These are phyloP conservation scores for Hirschioporus abietinus DNA, from an alignment of 768 basidiomycete species.

Conservation along the genomic window DNA sequence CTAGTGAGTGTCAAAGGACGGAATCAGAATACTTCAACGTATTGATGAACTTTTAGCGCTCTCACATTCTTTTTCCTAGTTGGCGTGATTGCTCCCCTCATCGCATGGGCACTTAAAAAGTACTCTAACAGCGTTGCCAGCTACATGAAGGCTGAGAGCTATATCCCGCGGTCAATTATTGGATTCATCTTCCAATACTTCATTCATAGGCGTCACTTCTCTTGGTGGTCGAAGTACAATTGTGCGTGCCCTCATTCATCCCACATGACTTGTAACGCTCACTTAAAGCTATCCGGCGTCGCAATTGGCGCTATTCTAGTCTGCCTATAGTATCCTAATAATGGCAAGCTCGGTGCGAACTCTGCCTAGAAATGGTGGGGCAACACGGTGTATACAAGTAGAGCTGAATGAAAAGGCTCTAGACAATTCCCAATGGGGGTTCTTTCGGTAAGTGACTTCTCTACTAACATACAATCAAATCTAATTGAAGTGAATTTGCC, in stretches of 20 bases:
- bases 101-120: constrained; percentile 22
- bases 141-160: constrained; percentile 34
- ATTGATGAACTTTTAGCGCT: constrained; percentile 11
- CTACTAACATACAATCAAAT: neutral
- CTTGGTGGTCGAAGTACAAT: constrained; percentile 25
- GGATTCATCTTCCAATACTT: constrained; percentile 20
- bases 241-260: constrained; percentile 15
- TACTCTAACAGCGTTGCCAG: constrained; percentile 22
- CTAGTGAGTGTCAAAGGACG: constrained; percentile 22
- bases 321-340: constrained; percentile 14
- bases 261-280: neutral
- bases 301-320: constrained; percentile 24
- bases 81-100: constrained; percentile 27
- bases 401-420: constrained; percentile 28
- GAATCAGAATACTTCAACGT: neutral
- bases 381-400: constrained; percentile 22
- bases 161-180: constrained; percentile 26
- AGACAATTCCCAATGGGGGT: constrained; percentile 3
- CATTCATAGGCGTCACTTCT: constrained; percentile 20
- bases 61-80: constrained; percentile 30
- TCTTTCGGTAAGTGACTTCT: constrained; percentile 14
- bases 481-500: neutral
- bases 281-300: constrained; percentile 19
- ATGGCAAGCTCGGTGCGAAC: constrained; percentile 10
- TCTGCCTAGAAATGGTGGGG: constrained; percentile 7